Percentiles rank a stretch among this genome's conserved stretches.
Conservation (phyloP, 2,329 filamentous ascomycete species). For the Apiospora sp. region DNA sequence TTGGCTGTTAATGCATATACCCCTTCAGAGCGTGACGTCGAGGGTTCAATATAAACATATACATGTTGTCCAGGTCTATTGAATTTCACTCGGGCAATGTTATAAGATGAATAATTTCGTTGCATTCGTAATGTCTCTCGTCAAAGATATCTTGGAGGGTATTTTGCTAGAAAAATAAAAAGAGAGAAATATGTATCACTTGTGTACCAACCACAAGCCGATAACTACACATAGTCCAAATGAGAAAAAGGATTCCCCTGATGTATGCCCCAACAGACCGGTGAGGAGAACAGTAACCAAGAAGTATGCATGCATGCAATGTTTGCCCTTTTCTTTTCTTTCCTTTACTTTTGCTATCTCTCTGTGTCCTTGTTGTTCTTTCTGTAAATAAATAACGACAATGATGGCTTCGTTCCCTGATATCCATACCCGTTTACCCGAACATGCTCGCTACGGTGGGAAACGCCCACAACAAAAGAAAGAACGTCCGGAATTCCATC, state of each 20-base stretch:
- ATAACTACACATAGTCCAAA: not conserved
- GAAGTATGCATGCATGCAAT: not conserved
- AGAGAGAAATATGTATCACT: not conserved
- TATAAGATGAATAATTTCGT: not conserved
- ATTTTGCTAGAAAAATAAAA: not conserved
- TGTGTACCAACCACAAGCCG: not conserved
- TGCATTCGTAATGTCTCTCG: not conserved
- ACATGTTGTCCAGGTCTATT: not conserved
- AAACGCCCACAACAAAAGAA: not conserved
- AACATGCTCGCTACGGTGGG: conserved; percentile 1
- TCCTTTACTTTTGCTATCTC: not conserved
- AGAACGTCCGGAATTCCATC: not conserved
- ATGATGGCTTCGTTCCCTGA: not conserved
- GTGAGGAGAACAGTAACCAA: not conserved
- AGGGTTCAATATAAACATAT: not conserved
- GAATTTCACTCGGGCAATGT: not conserved
- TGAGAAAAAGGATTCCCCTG: not conserved
- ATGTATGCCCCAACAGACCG: not conserved
- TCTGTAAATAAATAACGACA: not conserved
- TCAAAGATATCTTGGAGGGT: not conserved
- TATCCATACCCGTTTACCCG: not conserved
- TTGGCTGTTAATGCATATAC: not conserved
- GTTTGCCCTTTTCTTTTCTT: not conserved
- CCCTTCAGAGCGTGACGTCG: not conserved
- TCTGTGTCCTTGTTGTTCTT: not conserved